phyloP scores from a whole-genome alignment of 2,329 filamentous ascomycete species.

The Colletotrichum sp. region DNA sequence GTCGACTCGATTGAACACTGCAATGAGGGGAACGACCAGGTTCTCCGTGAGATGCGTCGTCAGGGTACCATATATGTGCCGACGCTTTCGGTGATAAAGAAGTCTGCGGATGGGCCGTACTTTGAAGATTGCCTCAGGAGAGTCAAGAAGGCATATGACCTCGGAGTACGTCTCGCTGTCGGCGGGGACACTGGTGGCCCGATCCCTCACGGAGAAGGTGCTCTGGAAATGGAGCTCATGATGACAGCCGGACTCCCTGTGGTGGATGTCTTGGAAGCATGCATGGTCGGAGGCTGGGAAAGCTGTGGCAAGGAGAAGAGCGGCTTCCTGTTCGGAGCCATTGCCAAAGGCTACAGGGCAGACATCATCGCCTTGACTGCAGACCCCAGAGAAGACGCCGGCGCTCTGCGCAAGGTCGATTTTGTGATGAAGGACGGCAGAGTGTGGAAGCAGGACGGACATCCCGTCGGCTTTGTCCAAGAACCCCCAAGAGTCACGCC shows the following conservation, averaged over 20 bases:
- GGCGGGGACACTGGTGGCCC: slow-evolving; percentile 62
- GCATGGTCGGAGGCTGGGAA: slow-evolving; percentile 59
- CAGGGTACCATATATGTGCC: slow-evolving; percentile 56
- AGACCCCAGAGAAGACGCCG: slow-evolving; percentile 44
- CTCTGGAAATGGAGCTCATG: slow-evolving; percentile 59
- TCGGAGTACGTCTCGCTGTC: slow-evolving; percentile 53
- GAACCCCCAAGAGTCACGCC: not conserved
- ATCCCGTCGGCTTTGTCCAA: slow-evolving; percentile 1
- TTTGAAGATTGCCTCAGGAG: slow-evolving; percentile 33
- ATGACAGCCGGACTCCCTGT: slow-evolving; percentile 53
- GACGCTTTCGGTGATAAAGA: slow-evolving; percentile 46
- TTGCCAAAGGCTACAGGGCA: slow-evolving; percentile 52
- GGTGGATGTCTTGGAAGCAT: slow-evolving; percentile 52
- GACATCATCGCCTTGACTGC: slow-evolving; percentile 55
- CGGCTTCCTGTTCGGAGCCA: slow-evolving; percentile 56
- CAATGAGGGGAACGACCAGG: slow-evolving; percentile 38
- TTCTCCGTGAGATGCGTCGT: slow-evolving; percentile 47
- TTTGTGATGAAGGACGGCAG: slow-evolving; percentile 64
- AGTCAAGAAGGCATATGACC: slow-evolving; percentile 47
- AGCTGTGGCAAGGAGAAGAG: slow-evolving; percentile 57
- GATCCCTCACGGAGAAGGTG: slow-evolving; percentile 57
- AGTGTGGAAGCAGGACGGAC: slow-evolving; percentile 48
- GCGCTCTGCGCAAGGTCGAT: slow-evolving; percentile 48
- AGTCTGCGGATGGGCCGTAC: not conserved
- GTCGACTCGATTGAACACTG: slow-evolving; percentile 55